Base-by-base conservation (phyloP, 2,329 filamentous ascomycete genomes). In the Sporothrix variecibatus region DNA sequence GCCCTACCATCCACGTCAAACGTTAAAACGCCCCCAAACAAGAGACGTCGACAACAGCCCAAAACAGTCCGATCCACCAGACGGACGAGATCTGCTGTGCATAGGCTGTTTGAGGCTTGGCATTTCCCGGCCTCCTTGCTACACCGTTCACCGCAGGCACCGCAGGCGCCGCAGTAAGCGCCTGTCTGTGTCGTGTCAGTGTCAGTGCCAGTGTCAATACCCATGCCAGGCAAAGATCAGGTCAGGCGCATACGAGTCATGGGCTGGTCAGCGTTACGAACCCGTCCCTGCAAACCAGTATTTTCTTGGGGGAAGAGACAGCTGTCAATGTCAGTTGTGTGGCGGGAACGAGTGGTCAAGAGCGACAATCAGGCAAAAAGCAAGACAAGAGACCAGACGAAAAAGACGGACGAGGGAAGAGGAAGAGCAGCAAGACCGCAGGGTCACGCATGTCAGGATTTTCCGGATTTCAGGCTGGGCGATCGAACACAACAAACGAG, bases 31-130 rank as follows among this genome's bases (percentile, higher is more conserved):
- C 8, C 38, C 26, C 38, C 17, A 38, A 17, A 64, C 31, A 31
- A 20, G 34, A 26, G 20, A 43, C n/a, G 60, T 9, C 17, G 58
- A 17, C 58, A 49, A 31, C 31, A 11, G 58, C n/a, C 5, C 58
- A 49, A 28, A 67, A 49, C 23, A 46, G 60, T 64, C n/a, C 60
- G 34, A 65, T 65, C 60, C 23, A 34, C 26, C 64, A 49, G 64
- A 68, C 64, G 64, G 40, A 49, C 23, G 64, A 68, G 64, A 68
- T 68, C 40, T 49, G 64, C 40, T 68, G 64, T 15, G 23, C 64
- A 68, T 68, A 31, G 64, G 23, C 40, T 56, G 67, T 70, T 70
- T 70, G 28, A 70, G 67, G 43, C 67, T 70, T 70, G 65, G 67
- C 65, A 56, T n/a, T 26, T 34, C 46, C 46, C 9, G 46, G 23